Conservation (phyloP, 495 filamentous ascomycete genomes). For the Hapsidospora chrysogenum region DNA sequence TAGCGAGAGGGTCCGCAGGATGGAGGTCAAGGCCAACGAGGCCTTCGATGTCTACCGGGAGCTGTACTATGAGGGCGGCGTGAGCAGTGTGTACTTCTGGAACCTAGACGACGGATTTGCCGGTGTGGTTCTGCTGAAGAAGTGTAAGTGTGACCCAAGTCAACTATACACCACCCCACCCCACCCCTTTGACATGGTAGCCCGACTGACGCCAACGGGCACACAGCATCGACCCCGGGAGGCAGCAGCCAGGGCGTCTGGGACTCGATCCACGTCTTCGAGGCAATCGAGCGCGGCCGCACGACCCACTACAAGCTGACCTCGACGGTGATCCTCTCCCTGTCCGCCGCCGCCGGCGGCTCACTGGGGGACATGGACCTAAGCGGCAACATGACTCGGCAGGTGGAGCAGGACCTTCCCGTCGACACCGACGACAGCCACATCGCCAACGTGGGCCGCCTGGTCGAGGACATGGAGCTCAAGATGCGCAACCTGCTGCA, state of each 20-base stretch:
- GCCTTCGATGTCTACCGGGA: constrained; percentile 95
- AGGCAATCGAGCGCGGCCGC: constrained; percentile 78
- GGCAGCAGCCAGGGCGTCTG: constrained; percentile 68
- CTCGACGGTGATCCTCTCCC: constrained; percentile 83
- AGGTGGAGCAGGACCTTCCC: constrained; percentile 78
- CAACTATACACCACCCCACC: no score
- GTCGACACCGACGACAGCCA: constrained; percentile 85
- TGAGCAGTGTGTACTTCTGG: constrained; percentile 95
- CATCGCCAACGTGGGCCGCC: constrained; percentile 82
- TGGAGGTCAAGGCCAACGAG: constrained; percentile 87
- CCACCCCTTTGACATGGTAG: not conserved
- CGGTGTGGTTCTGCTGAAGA: constrained; percentile 88
- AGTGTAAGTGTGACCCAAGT: constrained; percentile 47
- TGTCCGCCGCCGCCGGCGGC: constrained; percentile 47
- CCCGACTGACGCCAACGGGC: not conserved
- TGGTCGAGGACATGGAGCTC: constrained; percentile 99
- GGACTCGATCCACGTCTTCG: constrained; percentile 99
- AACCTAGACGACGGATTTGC: constrained; percentile 97
- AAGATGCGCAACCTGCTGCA: constrained; percentile 98
- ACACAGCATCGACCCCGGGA: constrained; percentile 34
- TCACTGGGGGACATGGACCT: constrained; percentile 81
- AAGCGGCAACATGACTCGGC: constrained; percentile 92
- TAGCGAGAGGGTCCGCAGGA: constrained; percentile 73
- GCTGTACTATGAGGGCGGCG: constrained; percentile 94
- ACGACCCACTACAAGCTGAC: constrained; percentile 95